Evolutionary conservation across 1,284 basidiomycete species (phyloP), one percentile per base, ranked within the genome.

Genomic region (Melanopsichium pennsylvanicum): DNA sequence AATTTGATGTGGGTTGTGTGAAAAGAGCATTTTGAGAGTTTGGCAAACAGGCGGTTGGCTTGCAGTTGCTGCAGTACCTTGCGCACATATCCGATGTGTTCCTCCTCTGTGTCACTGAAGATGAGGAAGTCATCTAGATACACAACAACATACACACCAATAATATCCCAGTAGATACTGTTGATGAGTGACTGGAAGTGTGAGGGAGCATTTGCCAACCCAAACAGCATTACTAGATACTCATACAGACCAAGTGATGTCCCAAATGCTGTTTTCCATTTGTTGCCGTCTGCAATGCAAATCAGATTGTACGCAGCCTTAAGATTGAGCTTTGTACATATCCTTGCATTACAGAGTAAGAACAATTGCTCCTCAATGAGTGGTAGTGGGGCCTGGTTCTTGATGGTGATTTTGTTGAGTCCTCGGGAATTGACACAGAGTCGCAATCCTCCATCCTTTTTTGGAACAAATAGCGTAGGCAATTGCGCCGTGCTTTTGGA

Each of bases 381-480:
- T 0, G 83, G 84, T 1, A 84, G 42, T 0, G 81, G 82, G 46
- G 82, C 81, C 0, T 56, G 58, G 19, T 84, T 81, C 57, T 84
- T 84, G 2, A 80, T 60, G 0, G 82, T 85, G 79, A 60, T 54
- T 0, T 49, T 32, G 57, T 86, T 86, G 21, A 86, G 76, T 9
- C 78, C 76, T 0, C 82, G 69, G 66, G 84, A 86, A 57, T 86
- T 83, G 1, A 84, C 78, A 46, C 83, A 84, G 0, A 84, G 77
- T 0, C 82, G 67, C 0, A 83, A 63, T 0, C 60, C 47, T 5
- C 84, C 82, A 58, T 83, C 82, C 68, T 85, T 86, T 70, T 86
- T 85, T 41, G 81, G 79, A 27, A 84, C 81, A 55, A 86, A 86
- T 0, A 86, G 78, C 34, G 86, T 72, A 0, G 84, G 84, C 0